Evolutionary conservation across 2,329 filamentous ascomycete genomes (phyloP).

Genomic region (Ambrosiella beaveri): DNA sequence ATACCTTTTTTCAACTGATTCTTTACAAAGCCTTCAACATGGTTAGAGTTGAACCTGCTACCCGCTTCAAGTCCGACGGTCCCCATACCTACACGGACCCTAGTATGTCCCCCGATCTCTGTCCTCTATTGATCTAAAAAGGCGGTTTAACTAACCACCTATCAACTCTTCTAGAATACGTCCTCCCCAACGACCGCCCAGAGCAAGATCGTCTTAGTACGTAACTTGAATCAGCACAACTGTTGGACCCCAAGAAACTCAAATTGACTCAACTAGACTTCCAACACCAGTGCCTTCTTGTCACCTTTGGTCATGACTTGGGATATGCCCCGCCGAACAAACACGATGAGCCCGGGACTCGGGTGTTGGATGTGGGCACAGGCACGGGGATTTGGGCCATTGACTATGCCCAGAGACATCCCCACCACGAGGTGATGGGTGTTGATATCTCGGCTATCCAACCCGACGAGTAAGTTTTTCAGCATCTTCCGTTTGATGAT

Average conservation of each 20-base stretch:
- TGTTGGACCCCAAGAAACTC: neutral
- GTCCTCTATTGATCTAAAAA: neutral
- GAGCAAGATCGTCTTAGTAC: neutral
- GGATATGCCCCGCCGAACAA: neutral
- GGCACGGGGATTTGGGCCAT: neutral
- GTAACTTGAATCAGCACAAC: neutral
- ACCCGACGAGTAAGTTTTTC: neutral
- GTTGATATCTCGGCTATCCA: constrained; percentile 1
- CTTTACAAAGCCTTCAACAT: neutral
- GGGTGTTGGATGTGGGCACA: neutral
- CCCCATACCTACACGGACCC: neutral
- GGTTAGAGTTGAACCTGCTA: neutral
- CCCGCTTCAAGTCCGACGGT: neutral
- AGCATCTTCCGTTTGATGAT: neutral
- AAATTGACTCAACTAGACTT: neutral
- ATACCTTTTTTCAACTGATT: neutral
- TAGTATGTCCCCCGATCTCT: neutral
- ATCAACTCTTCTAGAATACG: neutral
- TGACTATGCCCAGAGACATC: neutral
- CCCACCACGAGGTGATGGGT: neutral
- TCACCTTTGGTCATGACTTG: neutral
- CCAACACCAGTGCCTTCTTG: neutral
- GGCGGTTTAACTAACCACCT: neutral
- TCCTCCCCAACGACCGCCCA: neutral
- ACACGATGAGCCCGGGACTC: neutral